These are phyloP conservation scores for Pestalotiopsis fici DNA, from an alignment of 2,329 filamentous ascomycete genomes.

Conservation along the genomic window DNA sequence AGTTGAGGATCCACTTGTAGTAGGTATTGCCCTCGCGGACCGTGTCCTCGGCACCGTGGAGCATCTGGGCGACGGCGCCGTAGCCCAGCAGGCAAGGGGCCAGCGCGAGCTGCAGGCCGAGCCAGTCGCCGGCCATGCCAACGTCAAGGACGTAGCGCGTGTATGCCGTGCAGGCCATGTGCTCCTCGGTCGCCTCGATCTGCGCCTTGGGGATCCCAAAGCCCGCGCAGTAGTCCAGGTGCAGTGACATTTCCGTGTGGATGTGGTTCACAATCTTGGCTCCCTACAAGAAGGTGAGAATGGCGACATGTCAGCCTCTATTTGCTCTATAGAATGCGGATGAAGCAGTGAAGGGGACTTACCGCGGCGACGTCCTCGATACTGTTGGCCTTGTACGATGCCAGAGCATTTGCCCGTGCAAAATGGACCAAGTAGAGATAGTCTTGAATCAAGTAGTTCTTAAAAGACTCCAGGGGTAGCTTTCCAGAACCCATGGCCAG, in stretches of 20 bases:
- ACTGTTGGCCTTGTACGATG: slow-evolving; percentile 79
- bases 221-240: slow-evolving; percentile 77
- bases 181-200: slow-evolving; percentile 74
- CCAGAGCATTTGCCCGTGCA: slow-evolving; percentile 80
- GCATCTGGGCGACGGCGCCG: slow-evolving; percentile 71
- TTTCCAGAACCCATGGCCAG: slow-evolving; percentile 73
- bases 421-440: slow-evolving; percentile 93
- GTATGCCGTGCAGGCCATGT: slow-evolving; percentile 68
- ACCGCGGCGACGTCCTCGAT: slow-evolving; percentile 74
- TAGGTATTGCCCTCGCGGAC: slow-evolving; percentile 68
- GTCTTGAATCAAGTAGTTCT: slow-evolving; percentile 87
- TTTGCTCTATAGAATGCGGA: not conserved
- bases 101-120: slow-evolving; percentile 81
- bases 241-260: slow-evolving; percentile 76
- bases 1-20: slow-evolving; percentile 91
- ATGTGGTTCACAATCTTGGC: slow-evolving; percentile 76
- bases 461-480: slow-evolving; percentile 76
- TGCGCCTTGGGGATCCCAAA: slow-evolving; percentile 77
- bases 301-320: not conserved
- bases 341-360: slow-evolving; percentile 26
- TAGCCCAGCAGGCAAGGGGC: slow-evolving; percentile 92
- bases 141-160: slow-evolving; percentile 86
- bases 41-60: slow-evolving; percentile 65
- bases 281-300: slow-evolving; percentile 39
- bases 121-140: slow-evolving; percentile 83